Evolutionary conservation across 345 rosid genomes (phyloP), one percentile per base, ranked within the genome.

Genomic region (Ceriops zippeliana): DNA sequence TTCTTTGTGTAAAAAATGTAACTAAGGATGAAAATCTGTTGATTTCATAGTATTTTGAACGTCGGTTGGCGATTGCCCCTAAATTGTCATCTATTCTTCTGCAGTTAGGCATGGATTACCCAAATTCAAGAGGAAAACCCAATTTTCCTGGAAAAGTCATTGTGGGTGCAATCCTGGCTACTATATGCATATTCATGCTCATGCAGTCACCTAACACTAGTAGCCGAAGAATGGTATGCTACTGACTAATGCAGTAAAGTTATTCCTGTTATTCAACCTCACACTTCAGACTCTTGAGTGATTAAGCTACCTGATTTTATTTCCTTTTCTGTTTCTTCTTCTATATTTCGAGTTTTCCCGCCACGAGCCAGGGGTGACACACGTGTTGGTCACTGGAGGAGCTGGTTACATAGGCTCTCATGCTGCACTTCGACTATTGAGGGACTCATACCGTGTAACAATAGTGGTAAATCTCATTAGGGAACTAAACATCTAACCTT

Each of bases 331-430:
- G 42, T 26, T 67, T 38, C 15, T 46, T 8, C n/a, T 24, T 24
- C 57, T 5, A 35, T 17, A 22, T 47, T 26, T 59, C 47, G 61
- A 64, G 75, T 63, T 71, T 52, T 71, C 69, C 20, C 16, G 9
- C 2, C 75, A 47, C 15, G 64, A 71, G 27, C 38, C 27, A n/a
- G 75, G 75, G 1, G 63, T 64, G 7, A 64, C 32, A 6, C 75
- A 64, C 2, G 69, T 64, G 19, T 30, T 71, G 16, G 69, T 71
- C 19, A 64, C 75, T 6, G 75, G 75, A 24, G 75, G 75, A 35
- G 75, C 75, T 46, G 75, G 75, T 21, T 71, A 71, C 19, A 71
- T 71, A 17, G 75, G 75, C 21, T 71, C 75, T 27, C 75, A 71
- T 47, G 75, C 75, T 21, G 54, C 64, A 56, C 53, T 71, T 21